Evolutionary conservation across 2,329 filamentous ascomycete species (phyloP).

Genomic region (Cadophora malorum): DNA sequence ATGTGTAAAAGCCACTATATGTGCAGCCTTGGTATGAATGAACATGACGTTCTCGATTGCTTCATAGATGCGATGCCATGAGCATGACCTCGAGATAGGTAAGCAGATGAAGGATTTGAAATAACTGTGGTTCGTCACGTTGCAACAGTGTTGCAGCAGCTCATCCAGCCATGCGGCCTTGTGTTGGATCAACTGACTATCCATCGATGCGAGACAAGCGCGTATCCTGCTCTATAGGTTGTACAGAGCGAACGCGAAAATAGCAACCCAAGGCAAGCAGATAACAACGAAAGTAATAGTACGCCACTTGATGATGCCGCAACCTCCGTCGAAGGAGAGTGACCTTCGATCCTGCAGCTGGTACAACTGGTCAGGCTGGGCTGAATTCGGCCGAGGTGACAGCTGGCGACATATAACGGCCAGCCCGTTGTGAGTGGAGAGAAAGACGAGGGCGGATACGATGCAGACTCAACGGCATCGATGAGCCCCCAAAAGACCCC

Average conservation of each 20-base stretch:
- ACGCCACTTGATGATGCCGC: constrained; percentile 11
- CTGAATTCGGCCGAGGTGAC: constrained; percentile 10
- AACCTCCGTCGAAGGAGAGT: background rate
- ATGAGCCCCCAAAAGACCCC: constrained; percentile 15
- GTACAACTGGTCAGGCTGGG: background rate
- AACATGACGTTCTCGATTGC: background rate
- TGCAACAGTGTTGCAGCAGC: constrained; percentile 10
- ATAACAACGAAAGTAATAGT: background rate
- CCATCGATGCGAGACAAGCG: constrained; percentile 14
- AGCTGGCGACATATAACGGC: constrained; percentile 2
- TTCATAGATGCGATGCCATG: constrained; percentile 2
- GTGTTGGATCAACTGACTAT: constrained; percentile 14
- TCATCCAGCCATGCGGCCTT: background rate
- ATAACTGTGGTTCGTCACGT: constrained; percentile 16
- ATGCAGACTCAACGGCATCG: background rate
- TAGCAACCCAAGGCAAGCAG: background rate
- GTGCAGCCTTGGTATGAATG: background rate
- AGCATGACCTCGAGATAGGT: background rate
- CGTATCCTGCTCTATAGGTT: background rate
- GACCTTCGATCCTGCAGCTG: constrained; percentile 2
- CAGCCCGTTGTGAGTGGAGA: background rate
- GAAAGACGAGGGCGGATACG: constrained; percentile 2
- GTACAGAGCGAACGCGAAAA: constrained; percentile 10
- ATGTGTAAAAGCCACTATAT: background rate
- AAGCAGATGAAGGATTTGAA: background rate